Conservation (phyloP, 2,329 filamentous ascomycete species). For the Boeremia exigua region DNA sequence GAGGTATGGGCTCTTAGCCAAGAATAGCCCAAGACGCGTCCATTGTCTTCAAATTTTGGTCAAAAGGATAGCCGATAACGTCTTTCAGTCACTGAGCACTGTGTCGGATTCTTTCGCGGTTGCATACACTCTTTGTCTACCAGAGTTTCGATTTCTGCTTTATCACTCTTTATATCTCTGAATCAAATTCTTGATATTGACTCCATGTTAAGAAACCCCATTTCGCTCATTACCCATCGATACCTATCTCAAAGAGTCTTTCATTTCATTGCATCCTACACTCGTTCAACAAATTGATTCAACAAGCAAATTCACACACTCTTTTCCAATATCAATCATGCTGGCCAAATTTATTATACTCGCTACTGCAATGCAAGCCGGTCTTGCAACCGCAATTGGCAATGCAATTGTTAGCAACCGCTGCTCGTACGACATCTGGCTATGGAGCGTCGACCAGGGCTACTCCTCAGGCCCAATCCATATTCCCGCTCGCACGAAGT, state of each 20-base stretch:
- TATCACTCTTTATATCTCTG: not conserved
- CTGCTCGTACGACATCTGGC: conserved; percentile 36
- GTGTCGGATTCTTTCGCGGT: not conserved
- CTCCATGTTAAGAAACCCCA: not conserved
- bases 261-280: not conserved
- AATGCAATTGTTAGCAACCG: conserved; percentile 34
- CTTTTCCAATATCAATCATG: conserved; percentile 16
- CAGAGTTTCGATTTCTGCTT: not conserved
- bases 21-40: not conserved
- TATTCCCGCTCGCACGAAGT: conserved; percentile 25
- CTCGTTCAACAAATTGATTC: no score
- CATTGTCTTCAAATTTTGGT: not conserved
- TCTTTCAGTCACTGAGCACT: not conserved
- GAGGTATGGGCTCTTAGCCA: not conserved
- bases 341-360: conserved; percentile 26
- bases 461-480: conserved; percentile 16
- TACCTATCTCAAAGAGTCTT: not conserved
- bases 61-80: not conserved
- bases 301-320: conserved; percentile 1
- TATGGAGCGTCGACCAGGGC: conserved; percentile 29
- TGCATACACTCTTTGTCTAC: not conserved
- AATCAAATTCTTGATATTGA: not conserved
- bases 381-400: conserved; percentile 25
- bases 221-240: not conserved
- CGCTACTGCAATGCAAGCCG: conserved; percentile 24